Evolutionary conservation across 768 basidiomycete genomes (phyloP), one percentile per base, ranked within the genome.

Genomic region (Mycena epipterygia): DNA sequence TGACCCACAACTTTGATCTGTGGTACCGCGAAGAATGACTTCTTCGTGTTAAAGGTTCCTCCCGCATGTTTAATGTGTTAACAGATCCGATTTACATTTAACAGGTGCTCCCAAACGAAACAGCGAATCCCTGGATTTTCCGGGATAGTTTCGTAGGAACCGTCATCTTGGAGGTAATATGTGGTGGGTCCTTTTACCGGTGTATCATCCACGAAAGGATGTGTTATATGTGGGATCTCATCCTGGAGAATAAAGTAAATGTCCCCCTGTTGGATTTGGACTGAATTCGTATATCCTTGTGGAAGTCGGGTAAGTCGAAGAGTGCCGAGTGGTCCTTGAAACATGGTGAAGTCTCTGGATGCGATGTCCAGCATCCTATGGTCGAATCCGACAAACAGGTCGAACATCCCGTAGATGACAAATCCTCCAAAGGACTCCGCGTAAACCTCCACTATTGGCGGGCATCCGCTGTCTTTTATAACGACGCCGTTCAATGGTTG

Each of bases 371-470:
- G 33, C 11, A 51, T 16, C 9, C 37, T 14, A 29, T 62, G 61
- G 23, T 51, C 61, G 27, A 62, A 62, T 1, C 61, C 61, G 13
- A 62, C 49, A 35, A 62, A 52, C 5, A 62, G 29, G n/a, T 62
- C 61, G 49, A 62, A 49, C 61, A 62, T 49, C 1, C 48, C 35
- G 25, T 53, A 63, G 1, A 63, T 29, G 1, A 19, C 51, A 7
- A 37, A 41, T 14, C 49, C 37, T 14, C 49, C 49, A 11, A 52
- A 63, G 3, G 49, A 53, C 29, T 63, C 27, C 2, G 62, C 62
- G 25, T 52, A 63, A 2, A 41, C 19, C n/a, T 63, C 49, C 0
- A 63, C 27, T 1, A 63, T 33, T 1, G 61, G 61, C 7, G 61
- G 61, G 11, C 17, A 29, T 25, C 48, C 48, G 3, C 35, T 25